Base-by-base conservation (phyloP, 345 rosid species). In the Eucalyptus shirleyi region DNA sequence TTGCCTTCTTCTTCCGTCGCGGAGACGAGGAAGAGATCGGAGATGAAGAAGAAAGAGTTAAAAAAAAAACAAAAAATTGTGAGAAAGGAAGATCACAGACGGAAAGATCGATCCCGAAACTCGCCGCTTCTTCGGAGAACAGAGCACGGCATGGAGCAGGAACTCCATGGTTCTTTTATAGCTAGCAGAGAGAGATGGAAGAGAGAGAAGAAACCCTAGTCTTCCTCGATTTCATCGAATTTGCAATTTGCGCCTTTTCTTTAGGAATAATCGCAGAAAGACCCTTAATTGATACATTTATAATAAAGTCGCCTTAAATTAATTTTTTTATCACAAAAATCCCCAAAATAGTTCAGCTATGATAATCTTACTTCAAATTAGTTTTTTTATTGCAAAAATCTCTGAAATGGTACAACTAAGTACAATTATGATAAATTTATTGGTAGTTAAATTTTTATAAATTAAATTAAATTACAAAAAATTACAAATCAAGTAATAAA, bases 371-470 rank as follows among this genome's bases (percentile, higher is more conserved):
- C 12, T 5, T 56, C 6, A 24, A 56, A 56, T 4, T 56, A 56
- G 0, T 0, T 56, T 56, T 56, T 9, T 24, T 9, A 9, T 24
- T 0, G 13, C 3, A 8, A 21, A 51, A 53, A 53, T 8, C 59
- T 53, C 11, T 0, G 4, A 53, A 53, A 19, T 53, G 5, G 59
- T 53, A 8, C 5, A 21, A 1, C 4, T 53, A 53, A 53, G 5
- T 53, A 8, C 26, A 53, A 4, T 10, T 26, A 11, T 56, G 1
- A 56, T 56, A 56, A 56, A 56, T 56, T 56, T 56, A 10, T 5
- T 53, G 0, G 1, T 0, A 0, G 1, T 53, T 19, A 21, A 21
- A 21, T 0, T 56, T 24, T 0, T 10, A 6, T 24, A 56, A 56
- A 24, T 4, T 56, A 4, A 23, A 24, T 56, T 56, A 9, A 56